These are phyloP conservation scores for Hanseniaspora thailandica DNA, from an alignment of 805 yeast genomes.

Conservation along the genomic window DNA sequence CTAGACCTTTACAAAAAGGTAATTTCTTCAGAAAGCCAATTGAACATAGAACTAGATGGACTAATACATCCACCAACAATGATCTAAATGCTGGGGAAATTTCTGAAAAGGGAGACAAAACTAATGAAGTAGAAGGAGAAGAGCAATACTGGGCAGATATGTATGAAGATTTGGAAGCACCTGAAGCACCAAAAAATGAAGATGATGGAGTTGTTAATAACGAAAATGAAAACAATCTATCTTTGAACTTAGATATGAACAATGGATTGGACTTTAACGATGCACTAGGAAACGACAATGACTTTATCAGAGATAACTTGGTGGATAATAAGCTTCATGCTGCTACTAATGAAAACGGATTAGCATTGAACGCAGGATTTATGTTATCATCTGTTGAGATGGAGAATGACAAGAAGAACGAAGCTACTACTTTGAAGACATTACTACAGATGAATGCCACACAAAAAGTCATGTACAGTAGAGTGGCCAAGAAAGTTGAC, in stretches of 20 bases:
- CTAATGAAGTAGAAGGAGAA: constrained; percentile 36
- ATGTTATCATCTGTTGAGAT: constrained; percentile 29
- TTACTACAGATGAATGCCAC: constrained; percentile 14
- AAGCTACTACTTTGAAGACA: constrained; percentile 1
- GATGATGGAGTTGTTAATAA: constrained; percentile 20
- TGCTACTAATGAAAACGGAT: constrained; percentile 22
- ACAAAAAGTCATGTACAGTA: constrained; percentile 45
- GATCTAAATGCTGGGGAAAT: not conserved
- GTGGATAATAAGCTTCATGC: too few relatives aligned
- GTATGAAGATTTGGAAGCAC: constrained; percentile 35
- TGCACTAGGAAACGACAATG: constrained; percentile 27
- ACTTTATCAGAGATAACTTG: not conserved
- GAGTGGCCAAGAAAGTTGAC: constrained; percentile 69
- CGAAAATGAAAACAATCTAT: constrained; percentile 25
- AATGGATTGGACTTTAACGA: constrained; percentile 28
- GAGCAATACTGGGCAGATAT: constrained; percentile 64
- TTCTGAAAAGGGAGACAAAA: constrained; percentile 8
- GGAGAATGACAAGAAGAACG: constrained; percentile 12
- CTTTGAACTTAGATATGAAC: constrained; percentile 24
- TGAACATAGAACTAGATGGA: not conserved
- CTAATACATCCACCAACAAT: not conserved
- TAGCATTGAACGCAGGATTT: constrained; percentile 21
- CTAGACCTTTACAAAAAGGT: constrained; percentile 48
- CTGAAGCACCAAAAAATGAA: constrained; percentile 24
- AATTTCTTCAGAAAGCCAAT: constrained; percentile 21